phyloP scores from a whole-genome alignment of 1,284 basidiomycete genomes.

The Cryptococcus sp. region DNA sequence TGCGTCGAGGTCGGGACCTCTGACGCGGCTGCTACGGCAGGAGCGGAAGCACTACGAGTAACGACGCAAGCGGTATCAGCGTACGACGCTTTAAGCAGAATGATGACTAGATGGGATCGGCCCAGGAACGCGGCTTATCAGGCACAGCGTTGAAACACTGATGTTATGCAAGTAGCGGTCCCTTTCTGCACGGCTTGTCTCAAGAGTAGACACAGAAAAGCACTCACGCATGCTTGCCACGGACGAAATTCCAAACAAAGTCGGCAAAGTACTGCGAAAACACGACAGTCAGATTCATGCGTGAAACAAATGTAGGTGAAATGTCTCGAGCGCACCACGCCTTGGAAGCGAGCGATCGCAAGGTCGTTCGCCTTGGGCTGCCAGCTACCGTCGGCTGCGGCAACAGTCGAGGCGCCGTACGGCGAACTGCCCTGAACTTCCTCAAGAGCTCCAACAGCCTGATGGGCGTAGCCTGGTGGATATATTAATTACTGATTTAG shows the following conservation, averaged over 20 bases:
- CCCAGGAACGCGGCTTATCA: too few relatives aligned
- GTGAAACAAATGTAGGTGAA: not conserved
- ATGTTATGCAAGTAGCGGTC: too few relatives aligned
- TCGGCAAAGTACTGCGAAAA: conserved; percentile 39
- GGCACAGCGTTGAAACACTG: too few relatives aligned
- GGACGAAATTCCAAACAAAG: conserved; percentile 45
- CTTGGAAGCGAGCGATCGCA: conserved; percentile 67
- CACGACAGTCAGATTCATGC: not conserved
- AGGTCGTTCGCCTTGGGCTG: conserved; percentile 65
- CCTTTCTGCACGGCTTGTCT: too few relatives aligned
- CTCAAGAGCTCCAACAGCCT: conserved; percentile 61
- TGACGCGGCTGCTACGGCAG: too few relatives aligned
- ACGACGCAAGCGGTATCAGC: too few relatives aligned
- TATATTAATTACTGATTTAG: not conserved
- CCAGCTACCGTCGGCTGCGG: conserved; percentile 64
- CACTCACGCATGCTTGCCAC: conserved; percentile 39
- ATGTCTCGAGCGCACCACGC: conserved; percentile 38
- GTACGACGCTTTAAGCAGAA: too few relatives aligned
- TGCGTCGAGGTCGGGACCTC: too few relatives aligned
- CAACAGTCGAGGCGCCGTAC: conserved; percentile 68
- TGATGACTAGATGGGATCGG: too few relatives aligned
- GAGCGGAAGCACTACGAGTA: too few relatives aligned
- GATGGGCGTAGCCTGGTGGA: conserved; percentile 57
- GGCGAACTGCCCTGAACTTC: conserved; percentile 65
- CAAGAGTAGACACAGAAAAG: too few relatives aligned